phyloP scores from a whole-genome alignment of 2,329 filamentous ascomycete species.

The Phoma herbarum region DNA sequence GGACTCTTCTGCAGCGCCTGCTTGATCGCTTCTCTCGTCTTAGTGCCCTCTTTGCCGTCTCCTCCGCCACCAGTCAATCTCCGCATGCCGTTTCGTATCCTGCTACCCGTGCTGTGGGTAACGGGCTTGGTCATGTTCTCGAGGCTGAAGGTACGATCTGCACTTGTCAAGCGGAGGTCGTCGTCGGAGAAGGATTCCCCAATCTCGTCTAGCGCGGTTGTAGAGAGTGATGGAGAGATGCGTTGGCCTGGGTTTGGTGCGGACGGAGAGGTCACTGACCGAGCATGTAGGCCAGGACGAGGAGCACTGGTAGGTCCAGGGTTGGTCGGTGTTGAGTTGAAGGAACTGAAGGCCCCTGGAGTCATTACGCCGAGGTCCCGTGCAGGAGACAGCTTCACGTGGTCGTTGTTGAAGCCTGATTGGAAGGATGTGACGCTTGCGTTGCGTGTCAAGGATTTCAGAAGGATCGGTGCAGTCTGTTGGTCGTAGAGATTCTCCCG shows the following conservation, averaged over 20 bases:
- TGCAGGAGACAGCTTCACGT: conserved; percentile 64
- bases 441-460: conserved; percentile 78
- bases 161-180: conserved; percentile 57
- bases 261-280: conserved; percentile 84
- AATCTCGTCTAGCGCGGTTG: conserved; percentile 79
- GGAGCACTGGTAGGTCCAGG: conserved; percentile 26
- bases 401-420: conserved; percentile 79
- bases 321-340: conserved; percentile 36
- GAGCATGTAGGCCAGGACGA: conserved; percentile 76
- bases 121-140: conserved; percentile 67
- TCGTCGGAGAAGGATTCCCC: conserved; percentile 82
- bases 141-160: conserved; percentile 40
- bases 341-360: conserved; percentile 64
- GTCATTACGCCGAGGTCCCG: conserved; percentile 63
- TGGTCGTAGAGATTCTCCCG: conserved; percentile 89
- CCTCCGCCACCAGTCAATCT: conserved; percentile 67
- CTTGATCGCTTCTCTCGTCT: conserved; percentile 49
- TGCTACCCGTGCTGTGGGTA: conserved; percentile 61
- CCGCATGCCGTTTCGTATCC: conserved; percentile 65
- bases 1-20: conserved; percentile 54
- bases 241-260: conserved; percentile 58
- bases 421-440: conserved; percentile 81
- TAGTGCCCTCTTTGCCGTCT: conserved; percentile 52
- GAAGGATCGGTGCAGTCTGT: conserved; percentile 87
- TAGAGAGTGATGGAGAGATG: conserved; percentile 60